Evolutionary conservation across 108 stramenopile genomes (phyloP), one percentile per base, ranked within the genome.

Genomic region (Nitzschia palea): DNA sequence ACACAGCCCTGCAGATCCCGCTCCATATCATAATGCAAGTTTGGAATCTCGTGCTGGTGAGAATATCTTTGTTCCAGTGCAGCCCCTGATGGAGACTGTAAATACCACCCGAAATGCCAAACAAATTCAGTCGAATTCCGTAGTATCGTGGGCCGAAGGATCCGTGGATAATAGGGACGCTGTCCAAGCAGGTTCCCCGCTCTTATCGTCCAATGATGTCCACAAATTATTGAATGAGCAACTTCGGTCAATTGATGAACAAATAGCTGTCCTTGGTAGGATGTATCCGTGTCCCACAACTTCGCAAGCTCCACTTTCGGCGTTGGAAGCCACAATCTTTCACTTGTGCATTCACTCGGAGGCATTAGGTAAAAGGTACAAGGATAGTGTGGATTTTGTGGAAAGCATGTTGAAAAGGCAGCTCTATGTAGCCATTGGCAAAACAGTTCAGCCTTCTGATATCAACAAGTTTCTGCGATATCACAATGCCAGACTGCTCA

Each of bases 401-500:
- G 88, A 90, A 53, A 52, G 71, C 0, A 83, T 87, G 82, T 62
- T 90, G 44, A 63, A 78, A 42, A 33, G 62, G 1, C 86, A 90
- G 51, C 71, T 90, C 2, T 33, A 75, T 53, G 50, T 63, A 23
- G 89, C 89, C 12, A 87, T 94, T 65, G 92, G 92, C 20, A 94
- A 90, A 65, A 58, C 65, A 58, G 65, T 94, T n/a, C 56, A 56
- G 0, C 15, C 76, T 2, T 37, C 61, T 10, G 88, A 91, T 54
- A 62, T 94, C 6, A 86, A 82, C 10, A 47, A 79, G 40, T 94
- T 83, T 74, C 62, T 88, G 71, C 73, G 25, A 15, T 73, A 73
- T 30, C 84, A 90, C 62, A 74, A 85, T 50, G 62, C 63, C 29
- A 77, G 61, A 43, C 42, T 91, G 53, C 73, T 88, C 12, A 37